These are phyloP conservation scores for Phaffia rhodozyma DNA, from an alignment of 1,284 basidiomycete genomes.

Conservation along the genomic window DNA sequence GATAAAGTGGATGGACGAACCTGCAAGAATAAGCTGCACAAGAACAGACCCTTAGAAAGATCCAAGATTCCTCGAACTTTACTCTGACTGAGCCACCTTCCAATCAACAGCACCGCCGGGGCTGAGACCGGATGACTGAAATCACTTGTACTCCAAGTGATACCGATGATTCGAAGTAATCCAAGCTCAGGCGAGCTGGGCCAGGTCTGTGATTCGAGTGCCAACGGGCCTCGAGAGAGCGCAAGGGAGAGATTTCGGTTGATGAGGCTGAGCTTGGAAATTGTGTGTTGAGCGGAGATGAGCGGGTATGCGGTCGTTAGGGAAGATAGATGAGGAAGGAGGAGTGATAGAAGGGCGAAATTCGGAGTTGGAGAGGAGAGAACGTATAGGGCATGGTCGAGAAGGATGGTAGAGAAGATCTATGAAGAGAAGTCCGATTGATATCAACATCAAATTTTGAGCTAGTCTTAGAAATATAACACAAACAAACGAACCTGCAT, in stretches of 20 bases:
- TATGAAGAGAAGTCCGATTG: constrained; percentile 28
- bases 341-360: constrained; percentile 49
- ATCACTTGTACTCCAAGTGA: constrained; percentile 89
- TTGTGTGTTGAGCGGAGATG: constrained; percentile 64
- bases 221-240: constrained; percentile 57
- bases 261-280: constrained; percentile 76
- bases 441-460: not conserved
- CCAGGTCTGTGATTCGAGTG: constrained; percentile 65
- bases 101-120: constrained; percentile 76
- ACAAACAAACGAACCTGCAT: constrained; percentile 51
- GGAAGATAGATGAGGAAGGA: constrained; percentile 71
- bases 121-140: constrained; percentile 80
- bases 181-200: constrained; percentile 72
- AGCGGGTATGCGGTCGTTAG: constrained; percentile 73
- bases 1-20: constrained; percentile 20
- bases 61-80: constrained; percentile 65
- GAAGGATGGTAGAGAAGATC: constrained; percentile 66
- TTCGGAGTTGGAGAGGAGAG: constrained; percentile 52
- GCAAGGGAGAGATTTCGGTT: constrained; percentile 87
- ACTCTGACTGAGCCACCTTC: constrained; percentile 76
- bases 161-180: constrained; percentile 66
- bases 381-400: constrained; percentile 79
- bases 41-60: constrained; percentile 73
- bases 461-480: not conserved
- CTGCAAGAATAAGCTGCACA: constrained; percentile 62